A percentile compares a stretch with the other conserved stretches of the same genome.
phyloP scores from a whole-genome alignment of 345 rosid species.

The Syzygium jambos region DNA sequence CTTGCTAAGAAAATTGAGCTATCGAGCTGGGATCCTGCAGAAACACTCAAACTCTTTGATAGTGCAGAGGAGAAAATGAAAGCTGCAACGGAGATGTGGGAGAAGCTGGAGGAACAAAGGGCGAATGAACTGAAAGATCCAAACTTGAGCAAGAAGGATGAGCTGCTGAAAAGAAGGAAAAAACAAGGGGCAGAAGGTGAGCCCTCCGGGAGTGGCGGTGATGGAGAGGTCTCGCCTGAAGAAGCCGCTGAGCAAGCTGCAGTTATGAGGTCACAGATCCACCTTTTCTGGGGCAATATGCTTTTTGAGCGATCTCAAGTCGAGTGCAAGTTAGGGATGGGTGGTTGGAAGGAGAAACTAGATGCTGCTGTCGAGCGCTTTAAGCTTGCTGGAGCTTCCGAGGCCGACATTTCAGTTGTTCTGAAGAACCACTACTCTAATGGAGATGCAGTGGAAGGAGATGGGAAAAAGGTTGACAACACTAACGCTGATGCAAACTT shows the following conservation, averaged over 20 bases:
- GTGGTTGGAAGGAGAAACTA: constrained; percentile 71
- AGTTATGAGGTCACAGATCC: constrained; percentile 97
- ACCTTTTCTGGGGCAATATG: constrained; percentile 98
- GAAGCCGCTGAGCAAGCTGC: constrained; percentile 97
- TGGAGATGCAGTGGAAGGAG: constrained; percentile 41
- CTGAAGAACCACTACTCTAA: constrained; percentile 83
- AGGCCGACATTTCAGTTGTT: constrained; percentile 62
- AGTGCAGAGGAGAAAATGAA: constrained; percentile 92
- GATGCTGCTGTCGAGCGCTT: constrained; percentile 83
- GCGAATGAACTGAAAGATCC: constrained; percentile 65
- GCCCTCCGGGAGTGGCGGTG: constrained; percentile 15
- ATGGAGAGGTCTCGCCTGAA: constrained; percentile 52
- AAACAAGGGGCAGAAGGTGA: constrained; percentile 56
- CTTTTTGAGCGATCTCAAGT: constrained; percentile 93
- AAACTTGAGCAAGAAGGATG: constrained; percentile 63
- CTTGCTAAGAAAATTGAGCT: constrained; percentile 80
- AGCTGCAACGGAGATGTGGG: constrained; percentile 95
- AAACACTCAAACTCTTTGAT: constrained; percentile 65
- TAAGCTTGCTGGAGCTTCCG: constrained; percentile 92
- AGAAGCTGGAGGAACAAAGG: constrained; percentile 84
- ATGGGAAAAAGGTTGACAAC: constrained; percentile 22
- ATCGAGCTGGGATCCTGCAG: constrained; percentile 63
- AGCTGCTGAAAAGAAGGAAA: constrained; percentile 62
- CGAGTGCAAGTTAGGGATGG: constrained; percentile 75
- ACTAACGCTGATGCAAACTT: neutral